phyloP scores from a whole-genome alignment of 2,329 filamentous ascomycete species.

The Pseudogymnoascus sp. region DNA sequence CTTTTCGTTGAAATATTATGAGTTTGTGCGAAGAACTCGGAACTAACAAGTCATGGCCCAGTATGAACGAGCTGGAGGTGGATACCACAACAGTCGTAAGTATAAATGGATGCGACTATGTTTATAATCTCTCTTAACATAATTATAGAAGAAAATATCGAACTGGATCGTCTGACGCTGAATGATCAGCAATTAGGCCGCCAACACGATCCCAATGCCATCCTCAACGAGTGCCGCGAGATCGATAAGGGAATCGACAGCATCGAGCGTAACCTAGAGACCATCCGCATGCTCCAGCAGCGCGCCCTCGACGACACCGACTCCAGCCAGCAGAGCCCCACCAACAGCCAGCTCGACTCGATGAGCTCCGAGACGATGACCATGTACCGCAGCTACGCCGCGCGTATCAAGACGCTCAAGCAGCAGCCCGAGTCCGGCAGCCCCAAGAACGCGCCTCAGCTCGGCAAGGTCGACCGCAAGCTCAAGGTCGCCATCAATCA shows the following conservation, averaged over 20 bases:
- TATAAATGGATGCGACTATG: too few relatives aligned
- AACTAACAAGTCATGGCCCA: too few relatives aligned
- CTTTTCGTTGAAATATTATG: too few relatives aligned
- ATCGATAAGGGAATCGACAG: slow-evolving; percentile 72
- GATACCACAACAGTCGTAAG: too few relatives aligned
- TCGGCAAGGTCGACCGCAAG: slow-evolving; percentile 71
- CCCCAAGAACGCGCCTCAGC: slow-evolving; percentile 70
- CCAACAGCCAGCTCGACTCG: slow-evolving; percentile 63
- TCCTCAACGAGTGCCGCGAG: slow-evolving; percentile 78
- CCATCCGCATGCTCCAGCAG: slow-evolving; percentile 59
- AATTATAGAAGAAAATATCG: slow-evolving; percentile 40
- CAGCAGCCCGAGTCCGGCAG: slow-evolving; percentile 68
- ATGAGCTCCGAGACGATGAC: slow-evolving; percentile 76
- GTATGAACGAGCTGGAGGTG: too few relatives aligned
- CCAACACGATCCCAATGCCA: slow-evolving; percentile 60
- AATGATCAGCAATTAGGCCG: slow-evolving; percentile 42
- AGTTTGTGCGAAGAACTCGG: too few relatives aligned
- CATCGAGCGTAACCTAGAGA: slow-evolving; percentile 65
- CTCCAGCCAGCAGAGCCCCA: slow-evolving; percentile 58
- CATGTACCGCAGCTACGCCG: slow-evolving; percentile 71
- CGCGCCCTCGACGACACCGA: slow-evolving; percentile 70
- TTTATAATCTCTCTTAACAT: too few relatives aligned
- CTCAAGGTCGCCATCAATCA: slow-evolving; percentile 74
- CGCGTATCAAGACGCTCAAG: slow-evolving; percentile 77
- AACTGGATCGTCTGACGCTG: slow-evolving; percentile 62